These are phyloP conservation scores for Lepidium africanum DNA, from an alignment of 345 rosid genomes.

Conservation along the genomic window DNA sequence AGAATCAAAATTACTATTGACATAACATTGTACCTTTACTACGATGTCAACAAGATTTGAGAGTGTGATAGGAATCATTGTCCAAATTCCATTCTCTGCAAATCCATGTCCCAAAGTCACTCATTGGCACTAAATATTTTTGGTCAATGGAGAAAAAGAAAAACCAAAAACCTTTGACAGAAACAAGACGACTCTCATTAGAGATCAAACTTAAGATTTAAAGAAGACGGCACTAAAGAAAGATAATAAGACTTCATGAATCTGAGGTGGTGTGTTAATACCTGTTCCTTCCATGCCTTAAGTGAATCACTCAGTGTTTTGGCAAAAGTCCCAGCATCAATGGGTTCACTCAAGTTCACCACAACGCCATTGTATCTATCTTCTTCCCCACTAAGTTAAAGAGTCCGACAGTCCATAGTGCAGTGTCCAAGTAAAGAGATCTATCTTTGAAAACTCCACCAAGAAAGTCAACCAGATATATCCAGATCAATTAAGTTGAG, in stretches of 20 bases:
- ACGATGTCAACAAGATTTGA: conserved; percentile 37
- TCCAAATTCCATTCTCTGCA: conserved; percentile 61
- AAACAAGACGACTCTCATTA: background rate
- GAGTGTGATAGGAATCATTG: conserved; percentile 40
- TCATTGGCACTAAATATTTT: no score
- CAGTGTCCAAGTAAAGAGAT: background rate
- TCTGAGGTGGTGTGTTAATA: background rate
- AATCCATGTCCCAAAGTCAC: background rate
- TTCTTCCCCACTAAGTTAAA: background rate
- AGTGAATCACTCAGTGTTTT: background rate
- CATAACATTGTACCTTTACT: background rate
- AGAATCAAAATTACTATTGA: background rate
- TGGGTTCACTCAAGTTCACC: background rate
- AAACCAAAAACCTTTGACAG: no score
- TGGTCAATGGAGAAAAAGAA: no score
- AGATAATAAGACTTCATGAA: background rate
- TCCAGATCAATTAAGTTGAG: background rate
- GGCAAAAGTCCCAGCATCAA: background rate
- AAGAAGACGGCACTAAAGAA: background rate
- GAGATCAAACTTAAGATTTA: background rate
- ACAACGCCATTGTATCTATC: background rate
- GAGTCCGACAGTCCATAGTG: background rate
- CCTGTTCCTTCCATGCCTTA: background rate
- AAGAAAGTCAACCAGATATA: background rate
- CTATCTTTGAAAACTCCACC: background rate